Evolutionary conservation across 1,139 yeast genomes (phyloP), one percentile per base, ranked within the genome.

Genomic region (Debaryomyces singareniensis): DNA sequence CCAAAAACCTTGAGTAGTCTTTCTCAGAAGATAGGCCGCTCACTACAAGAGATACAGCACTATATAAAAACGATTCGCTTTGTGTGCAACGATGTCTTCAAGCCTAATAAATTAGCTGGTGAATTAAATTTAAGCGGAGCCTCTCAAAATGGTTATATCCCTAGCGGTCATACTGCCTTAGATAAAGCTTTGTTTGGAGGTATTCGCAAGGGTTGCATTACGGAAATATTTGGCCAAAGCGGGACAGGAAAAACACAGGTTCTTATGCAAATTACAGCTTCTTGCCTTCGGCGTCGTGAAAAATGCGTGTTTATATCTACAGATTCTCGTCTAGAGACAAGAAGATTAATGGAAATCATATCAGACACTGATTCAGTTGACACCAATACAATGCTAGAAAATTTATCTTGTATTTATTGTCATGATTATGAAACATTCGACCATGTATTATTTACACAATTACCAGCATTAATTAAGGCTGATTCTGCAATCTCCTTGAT

Each of bases 211-310:
- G 80, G 87, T 2, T 66, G 72, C 25, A 55, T 89, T 3, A 81
- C 93, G 0, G 97, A 89, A 53, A 51, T 89, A 2, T 78, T 78
- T 42, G 97, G 97, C 0, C 83, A 80, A 24, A 78, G 93, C 36
- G 85, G 94, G 0, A 71, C 83, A 3, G 96, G 95, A 0, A 87
- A 87, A 49, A 78, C 95, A 0, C 93, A 86, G 43, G 55, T 87
- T 6, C 53, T 82, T 20, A 66, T 79, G 53, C 91, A 81, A 40
- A 39, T 40, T 68, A 13, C 68, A 76, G 0, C 34, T 25, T 2
- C 56, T 51, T 4, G 26, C 21, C 44, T 4, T 44, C n/a, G 7
- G 5, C 7, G 14, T 11, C 6, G 16, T 12, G 16, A 21, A n/a
- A 57, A 61, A 27, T 74, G 82, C 13, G 68, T 87, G 11, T 80